Evolutionary conservation across 2,329 filamentous ascomycete species (phyloP), one percentile per base, ranked within the genome.

Genomic region (Colletotrichum trifolii): DNA sequence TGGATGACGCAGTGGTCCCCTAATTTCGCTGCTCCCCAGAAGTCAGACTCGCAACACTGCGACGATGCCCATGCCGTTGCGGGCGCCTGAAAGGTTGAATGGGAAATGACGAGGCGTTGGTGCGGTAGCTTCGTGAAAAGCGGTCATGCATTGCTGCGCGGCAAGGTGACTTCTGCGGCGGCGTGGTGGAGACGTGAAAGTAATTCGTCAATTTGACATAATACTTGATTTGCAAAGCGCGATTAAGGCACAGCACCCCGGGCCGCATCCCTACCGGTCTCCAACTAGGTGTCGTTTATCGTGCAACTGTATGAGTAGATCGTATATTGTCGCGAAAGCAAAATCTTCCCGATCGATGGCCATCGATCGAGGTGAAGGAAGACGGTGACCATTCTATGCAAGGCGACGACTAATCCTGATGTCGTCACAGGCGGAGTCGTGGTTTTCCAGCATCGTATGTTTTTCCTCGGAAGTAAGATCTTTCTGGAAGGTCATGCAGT

Each of bases 141-240:
- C 25, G 33, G 40, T 35, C 12, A 63, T 46, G 40, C 54, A 52
- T 34, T n/a, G 38, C 7, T 36, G 40, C n/a, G 17, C 8, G 34
- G 33, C 8, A 9, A 17, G 54, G 42, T 47, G n/a, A 56, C 43
- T 48, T 3, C 25, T 4, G 3, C 3, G 54, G 3, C 12, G 9
- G 38, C 25, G 34, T 54, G 40, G 60, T 58, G 60, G 54, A 39
- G 17, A 53, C 40, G 15, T 10, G 15, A 43, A 40, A 42, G 25
- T 38, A 42, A 55, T 53, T 61, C 57, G 50, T 56, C 62, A 40
- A 62, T 8, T 45, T 56, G 62, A 50, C 57, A 62, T 55, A 54
- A 61, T n/a, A 10, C 4, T 17, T 46, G 34, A 25, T 39, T 46
- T 38, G 39, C 9, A 35, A 17, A 12, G 17, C 34, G 33, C 42